These are phyloP conservation scores for Grigorovia transvaalensis DNA, from an alignment of 805 yeast genomes.

Conservation along the genomic window DNA sequence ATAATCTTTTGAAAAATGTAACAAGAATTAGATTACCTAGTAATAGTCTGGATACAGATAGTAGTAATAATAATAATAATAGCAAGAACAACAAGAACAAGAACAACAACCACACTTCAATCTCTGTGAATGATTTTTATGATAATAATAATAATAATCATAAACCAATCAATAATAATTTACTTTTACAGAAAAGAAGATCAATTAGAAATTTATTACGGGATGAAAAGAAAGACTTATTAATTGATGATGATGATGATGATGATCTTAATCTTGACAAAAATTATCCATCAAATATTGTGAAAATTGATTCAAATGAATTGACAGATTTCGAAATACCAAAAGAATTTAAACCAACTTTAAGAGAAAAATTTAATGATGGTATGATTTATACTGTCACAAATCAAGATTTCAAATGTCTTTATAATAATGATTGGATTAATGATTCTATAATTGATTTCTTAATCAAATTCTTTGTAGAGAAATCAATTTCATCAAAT, in stretches of 20 bases:
- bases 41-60: neutral
- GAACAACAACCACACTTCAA: too few species aligned
- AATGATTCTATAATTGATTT: conserved; percentile 86
- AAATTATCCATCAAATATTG: neutral
- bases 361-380: conserved; percentile 44
- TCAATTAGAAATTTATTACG: too few species aligned
- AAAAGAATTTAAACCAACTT: conserved; percentile 30
- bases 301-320: conserved; percentile 4
- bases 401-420: conserved; percentile 64
- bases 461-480: conserved; percentile 53
- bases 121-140: too few species aligned
- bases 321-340: conserved; percentile 12
- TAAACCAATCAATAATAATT: too few species aligned
- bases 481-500: conserved; percentile 21
- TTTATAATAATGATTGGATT: conserved; percentile 75
- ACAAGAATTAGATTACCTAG: neutral
- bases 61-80: too few species aligned
- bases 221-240: too few species aligned
- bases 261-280: too few species aligned
- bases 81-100: too few species aligned
- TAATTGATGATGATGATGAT: too few species aligned
- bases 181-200: too few species aligned
- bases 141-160: too few species aligned
- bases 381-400: conserved; percentile 47
- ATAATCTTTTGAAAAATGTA: neutral